Evolutionary conservation across 495 filamentous ascomycete genomes (phyloP), one percentile per base, ranked within the genome.

Genomic region (Parmelia sp.): DNA sequence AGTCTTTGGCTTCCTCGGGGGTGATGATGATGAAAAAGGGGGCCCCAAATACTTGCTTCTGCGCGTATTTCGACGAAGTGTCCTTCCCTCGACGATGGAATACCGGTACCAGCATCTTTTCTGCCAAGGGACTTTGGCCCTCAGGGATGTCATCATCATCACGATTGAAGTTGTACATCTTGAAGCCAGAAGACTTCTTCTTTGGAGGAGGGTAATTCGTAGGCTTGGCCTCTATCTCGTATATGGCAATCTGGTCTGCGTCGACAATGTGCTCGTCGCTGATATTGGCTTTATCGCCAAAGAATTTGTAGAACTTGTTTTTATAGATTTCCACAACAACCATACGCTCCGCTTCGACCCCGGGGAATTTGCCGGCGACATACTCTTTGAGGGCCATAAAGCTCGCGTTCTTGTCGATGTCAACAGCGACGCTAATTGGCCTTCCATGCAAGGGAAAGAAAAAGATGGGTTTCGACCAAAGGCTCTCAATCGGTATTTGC

Each of bases 401-500:
- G 58, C 79, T 89, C 56, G 82, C 83, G 57, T 90, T 85, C 74
- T 91, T 96, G 66, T 96, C 90, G 49, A 97, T 84, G 62, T 97
- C 94, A n/a, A 96, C 84, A 19, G 80, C 77, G 44, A 97, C 82
- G n/a, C 82, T 72, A 55, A 93, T 74, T 0, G 90, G 89, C n/a
- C 68, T 71, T 11, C 78, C 75, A 59, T 86, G 81, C 11, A 93
- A 76, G 12, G 90, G 89, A 63, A 88, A 87, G 75, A 86, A 96
- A 65, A 80, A 86, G 58, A 97, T 77, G 4, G 84, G 77, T 63
- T 87, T 86, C 60, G 75, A 81, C 86, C 90, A 94, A 27, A 88
- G 77, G 60, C 86, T 89, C 69, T 91, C 87, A 63, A 96, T 83
- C 0, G 94, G 95, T 37, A 98, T 77, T 63, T 94, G 95, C 31